Evolutionary conservation across 352 stramenopile species (phyloP).

Genomic region (Phytophthora brassicae): DNA sequence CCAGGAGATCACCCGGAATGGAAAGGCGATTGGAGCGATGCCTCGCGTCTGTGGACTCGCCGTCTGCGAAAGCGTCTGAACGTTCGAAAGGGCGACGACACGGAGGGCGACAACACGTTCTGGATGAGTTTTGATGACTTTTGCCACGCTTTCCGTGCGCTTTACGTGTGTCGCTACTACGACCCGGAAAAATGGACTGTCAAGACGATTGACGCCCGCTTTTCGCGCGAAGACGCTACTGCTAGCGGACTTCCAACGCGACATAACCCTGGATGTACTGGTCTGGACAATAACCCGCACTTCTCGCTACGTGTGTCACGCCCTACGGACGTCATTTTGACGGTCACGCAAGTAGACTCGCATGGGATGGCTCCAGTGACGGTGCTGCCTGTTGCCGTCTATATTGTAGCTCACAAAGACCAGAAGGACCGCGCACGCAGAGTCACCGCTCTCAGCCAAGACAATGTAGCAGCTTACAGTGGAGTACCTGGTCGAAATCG

Average conservation of each 20-base stretch:
- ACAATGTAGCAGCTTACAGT: conserved; percentile 80
- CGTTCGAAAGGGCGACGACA: conserved; percentile 60
- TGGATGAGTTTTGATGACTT: conserved; percentile 97
- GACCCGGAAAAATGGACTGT: conserved; percentile 84
- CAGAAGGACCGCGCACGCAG: conserved; percentile 61
- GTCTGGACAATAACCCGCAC: conserved; percentile 89
- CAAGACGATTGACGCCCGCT: conserved; percentile 48
- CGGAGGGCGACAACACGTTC: conserved; percentile 91
- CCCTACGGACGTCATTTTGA: conserved; percentile 86
- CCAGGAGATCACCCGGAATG: conserved; percentile 92
- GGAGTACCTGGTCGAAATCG: conserved; percentile 69
- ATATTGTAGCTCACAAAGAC: conserved; percentile 56
- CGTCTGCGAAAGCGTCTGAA: conserved; percentile 81
- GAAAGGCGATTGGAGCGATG: conserved; percentile 93
- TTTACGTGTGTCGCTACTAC: conserved; percentile 94
- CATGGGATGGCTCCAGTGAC: conserved; percentile 61
- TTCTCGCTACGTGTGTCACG: conserved; percentile 74
- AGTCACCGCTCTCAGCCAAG: conserved; percentile 59
- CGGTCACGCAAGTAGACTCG: conserved; percentile 80
- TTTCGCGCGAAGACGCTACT: conserved; percentile 54
- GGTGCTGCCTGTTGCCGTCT: conserved; percentile 70
- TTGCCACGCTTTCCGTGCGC: conserved; percentile 85
- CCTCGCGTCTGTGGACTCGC: conserved; percentile 89
- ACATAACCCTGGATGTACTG: conserved; percentile 76
- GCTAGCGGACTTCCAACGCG: conserved; percentile 81